Conservation (phyloP, 495 filamentous ascomycete genomes). For the Lasiosphaeria hispida region DNA sequence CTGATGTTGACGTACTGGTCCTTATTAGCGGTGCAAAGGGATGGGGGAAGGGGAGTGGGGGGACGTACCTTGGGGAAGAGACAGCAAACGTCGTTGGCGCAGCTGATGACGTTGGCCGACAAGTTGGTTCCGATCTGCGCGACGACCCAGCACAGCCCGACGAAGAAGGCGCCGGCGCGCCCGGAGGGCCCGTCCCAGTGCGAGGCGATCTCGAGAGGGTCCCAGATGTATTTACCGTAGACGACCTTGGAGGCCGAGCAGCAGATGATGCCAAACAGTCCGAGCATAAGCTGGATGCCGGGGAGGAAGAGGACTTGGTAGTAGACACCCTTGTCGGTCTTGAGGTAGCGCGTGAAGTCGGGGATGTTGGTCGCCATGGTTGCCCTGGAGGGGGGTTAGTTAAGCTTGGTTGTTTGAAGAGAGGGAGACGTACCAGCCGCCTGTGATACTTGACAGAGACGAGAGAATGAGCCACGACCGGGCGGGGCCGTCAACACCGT, state of each 20-base stretch:
- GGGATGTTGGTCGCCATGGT: conserved; percentile 47
- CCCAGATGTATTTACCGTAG: conserved; percentile 58
- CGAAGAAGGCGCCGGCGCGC: conserved; percentile 56
- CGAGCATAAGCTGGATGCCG: conserved; percentile 53
- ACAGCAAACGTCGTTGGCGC: conserved; percentile 62
- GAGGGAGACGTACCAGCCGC: conserved; percentile 21
- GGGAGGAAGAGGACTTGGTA: conserved; percentile 56
- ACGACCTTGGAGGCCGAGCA: conserved; percentile 49
- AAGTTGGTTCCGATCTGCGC: conserved; percentile 63
- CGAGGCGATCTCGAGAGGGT: conserved; percentile 54
- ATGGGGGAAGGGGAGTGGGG: too few species aligned
- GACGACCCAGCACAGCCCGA: conserved; percentile 48
- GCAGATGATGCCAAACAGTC: conserved; percentile 51
- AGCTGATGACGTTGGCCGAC: conserved; percentile 64
- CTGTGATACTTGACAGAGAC: conserved; percentile 31
- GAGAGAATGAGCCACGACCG: conserved; percentile 33
- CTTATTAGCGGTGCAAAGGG: too few species aligned
- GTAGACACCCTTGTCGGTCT: conserved; percentile 50
- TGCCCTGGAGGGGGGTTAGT: conserved; percentile 25
- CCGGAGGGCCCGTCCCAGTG: conserved; percentile 50
- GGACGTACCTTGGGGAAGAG: conserved; percentile 48
- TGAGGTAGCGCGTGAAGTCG: conserved; percentile 60
- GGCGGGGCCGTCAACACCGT: conserved; percentile 24
- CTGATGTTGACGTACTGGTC: conserved; percentile 54
- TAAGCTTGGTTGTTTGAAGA: too few species aligned